A percentile compares a stretch with the other conserved stretches of the same genome.
Evolutionary conservation across 108 stramenopile species (phyloP).

Genomic region (Skeletonema marinoi): DNA sequence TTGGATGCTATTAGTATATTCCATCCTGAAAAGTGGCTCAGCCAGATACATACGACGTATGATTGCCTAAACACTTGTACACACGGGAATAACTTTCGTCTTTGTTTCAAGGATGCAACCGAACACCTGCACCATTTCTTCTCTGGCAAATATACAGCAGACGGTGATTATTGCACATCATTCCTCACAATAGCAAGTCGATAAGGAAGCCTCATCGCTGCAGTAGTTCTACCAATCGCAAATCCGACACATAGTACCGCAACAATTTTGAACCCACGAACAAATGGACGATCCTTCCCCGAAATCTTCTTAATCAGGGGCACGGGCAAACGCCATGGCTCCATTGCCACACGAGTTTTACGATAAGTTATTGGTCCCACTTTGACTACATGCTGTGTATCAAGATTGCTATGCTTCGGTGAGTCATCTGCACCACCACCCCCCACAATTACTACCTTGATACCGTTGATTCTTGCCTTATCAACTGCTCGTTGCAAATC

Average conservation of each 20-base stretch:
- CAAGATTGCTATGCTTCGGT: background rate
- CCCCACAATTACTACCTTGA: slow-evolving; percentile 1
- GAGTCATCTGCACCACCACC: slow-evolving; percentile 4
- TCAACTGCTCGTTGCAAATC: slow-evolving; percentile 4
- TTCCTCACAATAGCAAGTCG: slow-evolving; percentile 1
- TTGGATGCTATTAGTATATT: too few species aligned
- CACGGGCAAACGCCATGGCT: slow-evolving; percentile 9
- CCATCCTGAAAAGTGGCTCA: too few species aligned
- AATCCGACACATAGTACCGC: background rate
- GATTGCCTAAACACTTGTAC: too few species aligned
- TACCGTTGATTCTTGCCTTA: slow-evolving; percentile 2
- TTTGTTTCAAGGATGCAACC: too few species aligned
- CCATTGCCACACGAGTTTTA: background rate
- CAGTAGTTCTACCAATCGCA: background rate
- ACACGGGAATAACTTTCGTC: too few species aligned
- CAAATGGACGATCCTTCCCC: too few species aligned
- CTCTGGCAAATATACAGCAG: too few species aligned
- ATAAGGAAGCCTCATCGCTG: background rate
- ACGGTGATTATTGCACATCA: background rate
- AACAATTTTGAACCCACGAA: background rate
- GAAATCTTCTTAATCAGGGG: background rate
- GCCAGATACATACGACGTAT: too few species aligned
- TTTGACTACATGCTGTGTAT: slow-evolving; percentile 3
- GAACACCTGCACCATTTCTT: too few species aligned
- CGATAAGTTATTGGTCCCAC: background rate